Evolutionary conservation across 208 protist species (phyloP).

Genomic region (Acanthamoeba rhysodes): DNA sequence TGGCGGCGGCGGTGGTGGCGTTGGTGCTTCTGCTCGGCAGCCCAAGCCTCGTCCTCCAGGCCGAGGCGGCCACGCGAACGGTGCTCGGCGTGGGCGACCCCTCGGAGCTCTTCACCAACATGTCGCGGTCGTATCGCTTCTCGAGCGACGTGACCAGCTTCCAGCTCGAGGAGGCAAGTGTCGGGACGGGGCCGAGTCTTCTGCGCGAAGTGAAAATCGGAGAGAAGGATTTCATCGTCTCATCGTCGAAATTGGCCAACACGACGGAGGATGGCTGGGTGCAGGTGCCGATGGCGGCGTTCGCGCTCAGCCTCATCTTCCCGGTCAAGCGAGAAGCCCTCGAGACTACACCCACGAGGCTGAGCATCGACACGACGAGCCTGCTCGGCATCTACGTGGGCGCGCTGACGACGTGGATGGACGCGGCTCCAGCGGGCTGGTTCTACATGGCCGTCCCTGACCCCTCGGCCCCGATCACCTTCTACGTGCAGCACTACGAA

Average conservation of each 20-base stretch:
- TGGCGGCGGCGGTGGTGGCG: not conserved
- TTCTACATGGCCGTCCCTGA: not conserved
- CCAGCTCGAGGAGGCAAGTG: not conserved
- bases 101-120: not conserved
- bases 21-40: not conserved
- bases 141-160: not conserved
- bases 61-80: not conserved
- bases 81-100: not conserved
- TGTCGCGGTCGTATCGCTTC: not conserved
- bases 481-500: not conserved
- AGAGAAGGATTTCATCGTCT: not conserved
- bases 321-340: not conserved
- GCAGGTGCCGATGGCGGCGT: slow-evolving; percentile 1
- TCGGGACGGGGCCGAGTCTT: not conserved
- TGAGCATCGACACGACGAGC: too few relatives aligned
- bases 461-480: not conserved
- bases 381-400: too few relatives aligned
- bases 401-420: too few relatives aligned
- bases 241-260: not conserved
- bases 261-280: not conserved
- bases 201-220: not conserved
- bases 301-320: not conserved
- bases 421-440: too few relatives aligned
- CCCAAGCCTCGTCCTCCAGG: not conserved
- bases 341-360: too few relatives aligned